These are phyloP conservation scores for Atalantia buxifolia DNA, from an alignment of 345 rosid genomes.

Conservation along the genomic window DNA sequence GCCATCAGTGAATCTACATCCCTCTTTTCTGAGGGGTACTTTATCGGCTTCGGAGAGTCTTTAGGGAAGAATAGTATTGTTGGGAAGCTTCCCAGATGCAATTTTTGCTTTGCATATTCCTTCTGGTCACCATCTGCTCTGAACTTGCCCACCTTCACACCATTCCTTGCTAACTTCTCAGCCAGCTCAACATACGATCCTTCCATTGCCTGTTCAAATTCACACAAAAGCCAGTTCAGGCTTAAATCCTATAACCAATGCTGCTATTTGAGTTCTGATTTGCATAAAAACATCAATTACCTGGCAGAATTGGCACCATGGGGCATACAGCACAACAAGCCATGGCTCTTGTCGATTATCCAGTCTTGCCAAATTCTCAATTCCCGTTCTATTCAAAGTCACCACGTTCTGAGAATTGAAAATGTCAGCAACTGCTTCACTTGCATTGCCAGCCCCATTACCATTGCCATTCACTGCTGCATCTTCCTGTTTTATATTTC, in stretches of 20 bases:
- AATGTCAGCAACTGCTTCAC: conserved; percentile 47
- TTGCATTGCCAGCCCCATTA: conserved; percentile 31
- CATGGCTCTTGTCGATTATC: conserved; percentile 75
- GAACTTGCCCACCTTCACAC: conserved; percentile 90
- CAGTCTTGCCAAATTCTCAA: conserved; percentile 69
- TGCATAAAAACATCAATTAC: conserved; percentile 22
- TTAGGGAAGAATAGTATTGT: conserved; percentile 79
- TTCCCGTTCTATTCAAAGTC: conserved; percentile 62
- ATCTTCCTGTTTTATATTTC: conserved; percentile 60
- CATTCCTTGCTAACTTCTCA: conserved; percentile 63
- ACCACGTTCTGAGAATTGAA: conserved; percentile 64
- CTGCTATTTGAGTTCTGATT: not conserved
- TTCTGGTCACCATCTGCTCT: conserved; percentile 82
- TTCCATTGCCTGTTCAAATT: conserved; percentile 66
- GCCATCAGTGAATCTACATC: conserved; percentile 84
- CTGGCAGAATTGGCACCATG: conserved; percentile 96
- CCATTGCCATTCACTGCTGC: conserved; percentile 31
- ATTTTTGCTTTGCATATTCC: conserved; percentile 67
- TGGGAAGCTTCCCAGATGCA: conserved; percentile 88
- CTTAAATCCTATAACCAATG: not conserved
- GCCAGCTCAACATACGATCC: conserved; percentile 68
- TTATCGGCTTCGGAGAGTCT: conserved; percentile 61
- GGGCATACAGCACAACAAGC: conserved; percentile 91
- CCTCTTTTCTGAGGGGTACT: conserved; percentile 88
- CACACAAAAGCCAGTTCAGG: not conserved